Percentiles rank a stretch among this genome's conserved stretches.
Evolutionary conservation across 2,329 filamentous ascomycete genomes (phyloP).

Genomic region (Aspergillus caelatus): DNA sequence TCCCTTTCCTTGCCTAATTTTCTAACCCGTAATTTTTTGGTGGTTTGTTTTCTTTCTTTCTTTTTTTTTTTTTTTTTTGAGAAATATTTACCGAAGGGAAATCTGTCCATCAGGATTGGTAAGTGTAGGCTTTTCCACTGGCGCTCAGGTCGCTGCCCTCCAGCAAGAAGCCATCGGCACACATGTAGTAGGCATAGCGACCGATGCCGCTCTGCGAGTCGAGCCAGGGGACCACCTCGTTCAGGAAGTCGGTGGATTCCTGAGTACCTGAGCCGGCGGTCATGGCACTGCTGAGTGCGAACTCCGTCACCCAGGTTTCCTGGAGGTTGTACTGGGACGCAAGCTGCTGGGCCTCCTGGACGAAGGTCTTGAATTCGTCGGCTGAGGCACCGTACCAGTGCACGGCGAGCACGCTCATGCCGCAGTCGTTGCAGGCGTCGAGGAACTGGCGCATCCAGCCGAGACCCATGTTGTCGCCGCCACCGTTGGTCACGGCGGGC

Average conservation of each 20-base stretch:
- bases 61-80: background rate
- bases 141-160: conserved; percentile 28
- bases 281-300: conserved; percentile 38
- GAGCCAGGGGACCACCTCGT: conserved; percentile 42
- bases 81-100: background rate
- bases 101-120: background rate
- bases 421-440: conserved; percentile 40
- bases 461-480: conserved; percentile 36
- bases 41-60: background rate
- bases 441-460: conserved; percentile 47
- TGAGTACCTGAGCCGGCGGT: conserved; percentile 24
- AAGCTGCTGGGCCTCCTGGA: conserved; percentile 38
- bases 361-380: conserved; percentile 42
- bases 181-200: conserved; percentile 49
- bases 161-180: conserved; percentile 37
- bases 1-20: background rate
- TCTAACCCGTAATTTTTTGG: background rate
- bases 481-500: conserved; percentile 46
- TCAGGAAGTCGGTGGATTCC: conserved; percentile 38
- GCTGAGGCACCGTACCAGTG: conserved; percentile 48
- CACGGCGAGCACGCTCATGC: conserved; percentile 44
- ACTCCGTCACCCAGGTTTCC: conserved; percentile 53
- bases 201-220: conserved; percentile 41
- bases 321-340: conserved; percentile 36
- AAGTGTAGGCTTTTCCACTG: conserved; percentile 34